These are phyloP conservation scores for Aspergillus ellipticus DNA, from an alignment of 495 filamentous ascomycete species.

Conservation along the genomic window DNA sequence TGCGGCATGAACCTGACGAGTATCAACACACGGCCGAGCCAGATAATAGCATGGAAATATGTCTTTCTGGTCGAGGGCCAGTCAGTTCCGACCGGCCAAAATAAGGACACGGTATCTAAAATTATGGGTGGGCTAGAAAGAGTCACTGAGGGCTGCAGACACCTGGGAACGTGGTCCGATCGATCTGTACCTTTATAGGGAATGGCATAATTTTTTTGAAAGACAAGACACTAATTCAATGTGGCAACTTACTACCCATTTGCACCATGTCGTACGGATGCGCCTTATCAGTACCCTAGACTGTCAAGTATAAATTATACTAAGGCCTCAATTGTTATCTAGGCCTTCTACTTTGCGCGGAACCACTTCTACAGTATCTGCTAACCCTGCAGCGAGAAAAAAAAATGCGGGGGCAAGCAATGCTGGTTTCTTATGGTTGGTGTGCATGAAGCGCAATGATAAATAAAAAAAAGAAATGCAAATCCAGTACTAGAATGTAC, in stretches of 20 bases:
- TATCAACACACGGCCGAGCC: constrained; percentile 81
- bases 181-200: constrained; percentile 16
- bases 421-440: neutral
- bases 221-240: neutral
- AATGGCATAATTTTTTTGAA: neutral
- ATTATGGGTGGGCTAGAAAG: constrained; percentile 25
- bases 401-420: neutral
- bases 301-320: neutral
- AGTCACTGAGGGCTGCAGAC: constrained; percentile 35
- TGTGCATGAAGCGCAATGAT: constrained; percentile 10
- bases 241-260: neutral
- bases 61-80: constrained; percentile 92
- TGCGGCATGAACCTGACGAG: constrained; percentile 78
- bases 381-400: neutral
- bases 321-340: neutral
- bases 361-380: neutral
- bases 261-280: neutral
- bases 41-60: constrained; percentile 78
- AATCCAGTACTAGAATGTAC: constrained; percentile 12
- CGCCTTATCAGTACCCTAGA: neutral
- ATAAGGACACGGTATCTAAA: constrained; percentile 25
- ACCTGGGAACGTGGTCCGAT: constrained; percentile 45
- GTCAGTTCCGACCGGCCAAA: constrained; percentile 34
- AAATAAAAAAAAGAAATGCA: constrained; percentile 13
- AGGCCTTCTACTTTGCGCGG: neutral